These are phyloP conservation scores for Tricholoma furcatifolium DNA, from an alignment of 768 basidiomycete genomes.

Conservation along the genomic window DNA sequence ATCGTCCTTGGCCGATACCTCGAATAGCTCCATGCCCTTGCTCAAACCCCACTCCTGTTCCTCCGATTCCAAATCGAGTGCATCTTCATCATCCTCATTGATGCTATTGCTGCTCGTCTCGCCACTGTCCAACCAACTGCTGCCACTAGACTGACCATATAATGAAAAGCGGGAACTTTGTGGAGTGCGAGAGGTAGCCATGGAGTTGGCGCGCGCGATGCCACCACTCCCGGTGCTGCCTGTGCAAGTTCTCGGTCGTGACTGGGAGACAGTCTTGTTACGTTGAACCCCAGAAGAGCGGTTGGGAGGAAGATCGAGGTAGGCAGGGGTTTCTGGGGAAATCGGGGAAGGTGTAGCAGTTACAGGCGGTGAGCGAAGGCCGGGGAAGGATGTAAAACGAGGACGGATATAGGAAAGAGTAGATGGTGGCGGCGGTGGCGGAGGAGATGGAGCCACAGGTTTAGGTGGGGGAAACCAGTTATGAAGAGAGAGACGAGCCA, in stretches of 20 bases:
- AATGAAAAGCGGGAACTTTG: conserved; percentile 61
- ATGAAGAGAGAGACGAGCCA: conserved; percentile 79
- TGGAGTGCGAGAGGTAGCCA: conserved; percentile 40
- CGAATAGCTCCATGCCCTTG: conserved; percentile 85
- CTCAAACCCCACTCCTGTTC: conserved; percentile 74
- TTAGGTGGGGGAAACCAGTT: conserved; percentile 86
- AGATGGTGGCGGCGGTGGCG: conserved; percentile 60
- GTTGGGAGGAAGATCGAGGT: conserved; percentile 58
- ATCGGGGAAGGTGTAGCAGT: conserved; percentile 33
- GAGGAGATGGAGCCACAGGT: conserved; percentile 58
- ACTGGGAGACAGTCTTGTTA: conserved; percentile 44
- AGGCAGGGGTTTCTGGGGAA: conserved; percentile 59
- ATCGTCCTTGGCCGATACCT: conserved; percentile 91
- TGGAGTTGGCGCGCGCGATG: conserved; percentile 48
- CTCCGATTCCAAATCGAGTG: conserved; percentile 41
- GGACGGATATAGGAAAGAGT: conserved; percentile 78
- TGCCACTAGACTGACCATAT: conserved; percentile 47
- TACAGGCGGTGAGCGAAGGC: conserved; percentile 59
- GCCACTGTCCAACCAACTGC: conserved; percentile 53
- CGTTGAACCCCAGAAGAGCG: conserved; percentile 53
- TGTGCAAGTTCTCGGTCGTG: conserved; percentile 47
- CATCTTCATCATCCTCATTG: conserved; percentile 64
- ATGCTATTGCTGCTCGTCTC: conserved; percentile 68
- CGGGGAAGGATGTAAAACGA: conserved; percentile 71
- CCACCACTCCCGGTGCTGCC: conserved; percentile 17